Conservation (phyloP, 306 rosid genomes). For the Medicago ruthenica region DNA sequence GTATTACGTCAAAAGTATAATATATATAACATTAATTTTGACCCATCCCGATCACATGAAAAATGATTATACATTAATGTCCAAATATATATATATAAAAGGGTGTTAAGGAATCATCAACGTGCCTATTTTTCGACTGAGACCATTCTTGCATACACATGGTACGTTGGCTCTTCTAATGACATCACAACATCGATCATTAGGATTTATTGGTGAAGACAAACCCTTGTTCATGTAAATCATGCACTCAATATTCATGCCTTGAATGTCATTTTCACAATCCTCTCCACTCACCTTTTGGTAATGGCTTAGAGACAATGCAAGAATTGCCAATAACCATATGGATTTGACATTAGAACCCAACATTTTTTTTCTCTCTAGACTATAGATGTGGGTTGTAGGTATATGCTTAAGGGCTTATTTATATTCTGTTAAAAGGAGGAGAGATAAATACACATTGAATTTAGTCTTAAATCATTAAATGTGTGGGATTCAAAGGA, state of each 20-base stretch:
- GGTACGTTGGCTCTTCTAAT: slow-evolving; percentile 22
- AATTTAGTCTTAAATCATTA: too few relatives aligned
- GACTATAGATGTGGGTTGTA: neutral
- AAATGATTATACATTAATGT: too few relatives aligned
- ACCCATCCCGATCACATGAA: too few relatives aligned
- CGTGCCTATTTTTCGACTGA: neutral
- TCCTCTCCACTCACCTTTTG: slow-evolving; percentile 21
- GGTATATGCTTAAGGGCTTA: neutral
- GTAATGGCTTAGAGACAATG: neutral
- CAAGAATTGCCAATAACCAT: neutral
- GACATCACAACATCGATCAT: slow-evolving; percentile 31
- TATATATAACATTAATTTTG: too few relatives aligned
- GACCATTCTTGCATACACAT: slow-evolving; percentile 36
- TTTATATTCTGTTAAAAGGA: neutral
- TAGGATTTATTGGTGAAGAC: slow-evolving; percentile 5
- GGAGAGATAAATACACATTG: neutral
- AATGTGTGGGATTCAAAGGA: too few relatives aligned
- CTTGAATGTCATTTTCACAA: slow-evolving; percentile 21
- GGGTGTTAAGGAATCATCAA: neutral
- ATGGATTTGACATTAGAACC: neutral
- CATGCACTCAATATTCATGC: slow-evolving; percentile 43
- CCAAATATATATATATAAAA: neutral
- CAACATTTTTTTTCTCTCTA: neutral
- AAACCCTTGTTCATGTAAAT: slow-evolving; percentile 23
- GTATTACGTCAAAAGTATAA: too few relatives aligned